Conservation (phyloP, 441 rosid species). For the Adansonia gregorii region DNA sequence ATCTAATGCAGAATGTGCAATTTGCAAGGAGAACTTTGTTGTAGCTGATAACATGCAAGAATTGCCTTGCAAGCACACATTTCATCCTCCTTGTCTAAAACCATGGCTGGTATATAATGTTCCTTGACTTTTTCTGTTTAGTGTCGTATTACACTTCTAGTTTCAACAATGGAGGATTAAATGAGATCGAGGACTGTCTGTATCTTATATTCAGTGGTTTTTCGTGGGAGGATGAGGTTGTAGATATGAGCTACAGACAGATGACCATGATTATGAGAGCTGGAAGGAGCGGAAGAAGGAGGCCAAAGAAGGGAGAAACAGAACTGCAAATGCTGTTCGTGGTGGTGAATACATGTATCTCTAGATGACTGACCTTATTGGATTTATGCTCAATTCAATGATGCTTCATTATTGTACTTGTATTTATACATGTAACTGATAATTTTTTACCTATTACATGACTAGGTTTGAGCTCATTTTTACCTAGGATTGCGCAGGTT, state of each 20-base stretch:
- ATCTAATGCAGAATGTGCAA: slow-evolving; percentile 73
- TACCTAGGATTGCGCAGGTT: background rate
- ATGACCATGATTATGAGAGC: slow-evolving; percentile 84
- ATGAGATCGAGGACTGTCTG: background rate
- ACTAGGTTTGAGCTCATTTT: background rate
- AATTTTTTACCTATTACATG: background rate
- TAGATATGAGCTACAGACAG: slow-evolving; percentile 82
- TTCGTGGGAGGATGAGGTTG: slow-evolving; percentile 77
- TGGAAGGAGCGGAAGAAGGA: slow-evolving; percentile 90
- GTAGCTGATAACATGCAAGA: slow-evolving; percentile 89
- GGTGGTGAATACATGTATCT: slow-evolving; percentile 92
- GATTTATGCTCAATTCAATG: background rate
- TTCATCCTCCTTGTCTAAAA: slow-evolving; percentile 90
- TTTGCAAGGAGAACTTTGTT: slow-evolving; percentile 82
- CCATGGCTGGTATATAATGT: slow-evolving; percentile 88
- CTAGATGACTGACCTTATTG: slow-evolving; percentile 36
- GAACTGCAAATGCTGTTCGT: slow-evolving; percentile 83
- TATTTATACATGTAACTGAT: slow-evolving; percentile 3
- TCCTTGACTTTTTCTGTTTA: background rate
- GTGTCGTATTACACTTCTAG: background rate
- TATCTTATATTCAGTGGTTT: background rate
- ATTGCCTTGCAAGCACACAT: slow-evolving; percentile 87
- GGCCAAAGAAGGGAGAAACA: slow-evolving; percentile 84
- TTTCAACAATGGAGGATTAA: background rate
- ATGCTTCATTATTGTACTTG: slow-evolving; percentile 2